A percentile compares a stretch with the other conserved stretches of the same genome.
Evolutionary conservation across 345 rosid genomes (phyloP).

Genomic region (Salix dunnii): DNA sequence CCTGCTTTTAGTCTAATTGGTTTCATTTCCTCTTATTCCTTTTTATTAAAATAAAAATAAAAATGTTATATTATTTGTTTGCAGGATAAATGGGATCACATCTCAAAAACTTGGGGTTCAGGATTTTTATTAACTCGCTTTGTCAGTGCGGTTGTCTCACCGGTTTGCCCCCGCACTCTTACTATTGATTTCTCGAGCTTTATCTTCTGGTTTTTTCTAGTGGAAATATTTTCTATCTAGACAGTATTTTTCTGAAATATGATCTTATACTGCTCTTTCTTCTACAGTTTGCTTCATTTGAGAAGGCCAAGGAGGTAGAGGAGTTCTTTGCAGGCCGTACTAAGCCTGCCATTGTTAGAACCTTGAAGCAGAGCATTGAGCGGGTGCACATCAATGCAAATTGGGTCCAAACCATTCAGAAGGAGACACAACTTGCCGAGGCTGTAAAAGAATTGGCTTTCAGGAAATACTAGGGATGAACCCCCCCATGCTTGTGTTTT

Average conservation of each 20-base stretch:
- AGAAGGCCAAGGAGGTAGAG: slow-evolving; percentile 72
- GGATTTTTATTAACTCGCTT: slow-evolving; percentile 73
- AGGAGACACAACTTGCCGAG: slow-evolving; percentile 47
- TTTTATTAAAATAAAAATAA: neutral
- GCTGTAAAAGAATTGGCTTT: slow-evolving; percentile 48
- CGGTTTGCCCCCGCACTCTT: slow-evolving; percentile 40
- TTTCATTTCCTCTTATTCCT: neutral
- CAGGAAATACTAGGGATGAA: slow-evolving; percentile 28
- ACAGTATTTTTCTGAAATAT: neutral
- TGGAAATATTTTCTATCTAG: neutral
- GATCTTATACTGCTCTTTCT: neutral
- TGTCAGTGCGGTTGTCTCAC: slow-evolving; percentile 65
- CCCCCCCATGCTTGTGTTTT: neutral
- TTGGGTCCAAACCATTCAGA: slow-evolving; percentile 70
- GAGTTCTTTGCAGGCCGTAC: slow-evolving; percentile 69
- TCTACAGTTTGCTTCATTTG: slow-evolving; percentile 76
- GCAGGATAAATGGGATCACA: slow-evolving; percentile 78
- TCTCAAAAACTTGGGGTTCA: slow-evolving; percentile 59
- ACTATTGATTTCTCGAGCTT: neutral
- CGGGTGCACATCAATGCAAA: slow-evolving; percentile 63
- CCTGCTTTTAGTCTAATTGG: neutral
- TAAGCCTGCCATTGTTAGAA: slow-evolving; percentile 62
- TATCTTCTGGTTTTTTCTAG: neutral
- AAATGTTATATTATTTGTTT: neutral
- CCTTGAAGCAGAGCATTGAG: slow-evolving; percentile 92